Conservation (phyloP, 2,329 filamentous ascomycete species). For the Fusarium nygamai region DNA sequence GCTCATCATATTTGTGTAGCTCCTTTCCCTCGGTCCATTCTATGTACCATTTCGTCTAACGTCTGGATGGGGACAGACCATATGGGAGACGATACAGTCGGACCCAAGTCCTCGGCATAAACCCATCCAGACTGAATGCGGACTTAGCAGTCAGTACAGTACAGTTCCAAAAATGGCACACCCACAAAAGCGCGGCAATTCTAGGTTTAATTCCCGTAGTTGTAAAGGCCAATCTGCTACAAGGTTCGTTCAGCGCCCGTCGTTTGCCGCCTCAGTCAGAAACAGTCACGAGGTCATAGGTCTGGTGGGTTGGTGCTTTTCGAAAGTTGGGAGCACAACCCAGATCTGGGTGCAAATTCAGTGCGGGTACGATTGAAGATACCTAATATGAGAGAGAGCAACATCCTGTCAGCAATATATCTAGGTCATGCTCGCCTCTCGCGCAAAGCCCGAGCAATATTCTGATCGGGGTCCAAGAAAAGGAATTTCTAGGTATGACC, state of each 20-base stretch:
- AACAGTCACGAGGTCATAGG: slow-evolving; percentile 18
- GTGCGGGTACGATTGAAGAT: neutral
- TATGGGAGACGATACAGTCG: neutral
- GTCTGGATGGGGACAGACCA: neutral
- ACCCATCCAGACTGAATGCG: neutral
- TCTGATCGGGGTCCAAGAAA: neutral
- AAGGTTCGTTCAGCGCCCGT: slow-evolving; percentile 19
- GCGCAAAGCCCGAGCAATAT: neutral
- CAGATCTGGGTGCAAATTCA: neutral
- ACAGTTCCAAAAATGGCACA: neutral
- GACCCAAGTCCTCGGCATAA: neutral
- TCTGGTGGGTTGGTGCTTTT: neutral
- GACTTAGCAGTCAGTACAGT: neutral
- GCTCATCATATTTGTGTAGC: neutral
- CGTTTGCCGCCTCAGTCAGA: slow-evolving; percentile 15
- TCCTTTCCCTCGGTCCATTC: neutral
- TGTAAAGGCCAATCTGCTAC: slow-evolving; percentile 8
- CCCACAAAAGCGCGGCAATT: slow-evolving; percentile 10
- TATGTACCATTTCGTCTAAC: neutral
- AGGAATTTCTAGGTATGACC: neutral
- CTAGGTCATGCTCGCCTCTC: neutral
- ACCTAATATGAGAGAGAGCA: neutral
- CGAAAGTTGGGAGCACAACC: neutral
- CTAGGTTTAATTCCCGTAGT: slow-evolving; percentile 30
- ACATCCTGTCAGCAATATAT: neutral